Evolutionary conservation across 2,329 filamentous ascomycete genomes (phyloP), one percentile per base, ranked within the genome.

Genomic region (Fusarium buharicum): DNA sequence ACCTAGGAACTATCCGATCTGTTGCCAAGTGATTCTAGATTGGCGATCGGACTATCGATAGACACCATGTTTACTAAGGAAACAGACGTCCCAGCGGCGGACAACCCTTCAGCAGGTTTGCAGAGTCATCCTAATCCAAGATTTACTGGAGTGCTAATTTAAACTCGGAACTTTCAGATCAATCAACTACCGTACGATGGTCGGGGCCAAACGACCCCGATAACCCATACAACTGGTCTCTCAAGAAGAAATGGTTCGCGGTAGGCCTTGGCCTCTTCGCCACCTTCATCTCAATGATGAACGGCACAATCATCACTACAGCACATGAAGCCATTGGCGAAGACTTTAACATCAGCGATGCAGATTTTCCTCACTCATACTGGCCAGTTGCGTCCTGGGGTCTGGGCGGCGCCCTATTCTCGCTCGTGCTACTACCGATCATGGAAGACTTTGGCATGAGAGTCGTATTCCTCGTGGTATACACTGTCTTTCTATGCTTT

Each of bases 361-460:
- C 37, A 5, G 36, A 37, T 3, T 64, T 64, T 0, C 55, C 61
- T 2, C 55, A 64, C 2, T 64, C 60, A 3, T 64, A 64, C 6
- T 64, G 61, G 61, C 61, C 61, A 0, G 61, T 64, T 3, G 13
- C 60, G 2, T 64, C 61, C 0, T 64, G 61, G 61, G 61, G 59
- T 0, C 4, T 64, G 0, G 61, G 61, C 0, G 59, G 61, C 2
- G 61, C 59, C 0, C 3, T 64, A 0, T 64, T 60, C 9, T 64
- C 61, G 1, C 18, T 64, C 2, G 48, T 64, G 0, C 13, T 64
- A 0, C 55, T 64, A 1, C 60, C 61, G 0, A 64, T 64, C 0
- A 64, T 64, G 60, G 61, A 64, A 18, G 61, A 64, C 0, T 64
- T 64, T 1, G 61, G 61, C 1, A 60, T 64, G 46, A 44, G 61